Evolutionary conservation across 2,329 filamentous ascomycete genomes (phyloP).

Genomic region (Pleoardoris graminearum): DNA sequence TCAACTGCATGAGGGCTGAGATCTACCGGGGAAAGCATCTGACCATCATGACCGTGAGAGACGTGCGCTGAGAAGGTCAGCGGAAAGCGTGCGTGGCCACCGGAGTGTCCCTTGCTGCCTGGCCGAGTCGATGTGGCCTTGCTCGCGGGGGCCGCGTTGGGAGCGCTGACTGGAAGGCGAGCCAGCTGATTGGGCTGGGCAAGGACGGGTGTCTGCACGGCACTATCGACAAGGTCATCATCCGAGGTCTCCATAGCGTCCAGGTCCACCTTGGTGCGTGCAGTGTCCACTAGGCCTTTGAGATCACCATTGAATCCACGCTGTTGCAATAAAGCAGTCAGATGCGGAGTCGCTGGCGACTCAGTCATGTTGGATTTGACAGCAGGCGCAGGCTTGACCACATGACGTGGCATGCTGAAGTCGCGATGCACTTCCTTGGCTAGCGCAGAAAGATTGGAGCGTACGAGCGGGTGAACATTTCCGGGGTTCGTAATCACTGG

Average conservation of each 20-base stretch:
- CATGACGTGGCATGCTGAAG: slow-evolving; percentile 26
- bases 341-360: slow-evolving; percentile 48
- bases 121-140: slow-evolving; percentile 36
- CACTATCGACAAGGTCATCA: slow-evolving; percentile 39
- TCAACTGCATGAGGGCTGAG: slow-evolving; percentile 54
- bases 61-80: slow-evolving; percentile 35
- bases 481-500: slow-evolving; percentile 33
- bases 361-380: slow-evolving; percentile 36
- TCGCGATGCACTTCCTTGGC: slow-evolving; percentile 41
- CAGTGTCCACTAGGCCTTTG: slow-evolving; percentile 42
- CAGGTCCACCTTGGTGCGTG: slow-evolving; percentile 43
- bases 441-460: slow-evolving; percentile 26
- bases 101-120: slow-evolving; percentile 35
- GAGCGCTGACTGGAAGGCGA: slow-evolving; percentile 36
- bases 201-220: slow-evolving; percentile 33
- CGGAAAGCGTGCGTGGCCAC: slow-evolving; percentile 35
- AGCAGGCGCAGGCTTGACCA: slow-evolving; percentile 15
- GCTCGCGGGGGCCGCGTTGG: slow-evolving; percentile 28
- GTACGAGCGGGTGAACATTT: slow-evolving; percentile 43
- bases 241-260: slow-evolving; percentile 41
- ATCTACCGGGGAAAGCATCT: slow-evolving; percentile 42
- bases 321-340: slow-evolving; percentile 47
- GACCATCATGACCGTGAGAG: slow-evolving; percentile 30
- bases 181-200: slow-evolving; percentile 34
- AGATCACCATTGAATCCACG: slow-evolving; percentile 48